Base-by-base conservation (phyloP, 345 rosid species). In the Theobroma cacao region DNA sequence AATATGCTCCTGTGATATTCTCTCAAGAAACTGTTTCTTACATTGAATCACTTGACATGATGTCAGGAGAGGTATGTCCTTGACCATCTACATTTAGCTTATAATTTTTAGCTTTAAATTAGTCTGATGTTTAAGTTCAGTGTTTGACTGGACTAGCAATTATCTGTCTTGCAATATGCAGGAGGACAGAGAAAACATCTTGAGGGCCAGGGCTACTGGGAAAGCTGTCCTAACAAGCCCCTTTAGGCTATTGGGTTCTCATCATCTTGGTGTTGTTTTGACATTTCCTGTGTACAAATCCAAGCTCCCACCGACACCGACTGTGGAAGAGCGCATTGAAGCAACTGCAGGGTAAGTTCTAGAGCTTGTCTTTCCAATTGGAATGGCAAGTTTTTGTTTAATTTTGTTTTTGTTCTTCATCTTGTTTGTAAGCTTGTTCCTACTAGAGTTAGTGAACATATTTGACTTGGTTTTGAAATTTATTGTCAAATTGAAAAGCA, bases 281-380 rank as follows among this genome's bases (percentile, higher is more conserved):
- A 96, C 99, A n/a, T 92, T 96, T 79, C 98, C 99, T 76, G 99
- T 96, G 61, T 96, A 96, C 84, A 96, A 90, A 77, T 88, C 88
- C 22, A 92, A 91, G 86, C 97, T 96, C 61, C 92, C 97, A 34
- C 80, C 63, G 20, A 84, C 72, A 38, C 97, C 99, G 2, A 86
- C 95, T 2, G 87, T 78, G 48, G 80, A 87, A 28, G 90, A 94
- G 74, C 94, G 98, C 64, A 89, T 91, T 43, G 90, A 87, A 77
- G 95, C 99, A 73, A 89, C 97, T 77, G 98, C 90, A 17, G 99
- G 99, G 99, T 93, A 80, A 85, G 84, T 80, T 55, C 31, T 69
- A 17, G 12, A 31, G 24, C 47, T 68, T 79, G 26, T 33, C 67
- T 17, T 80, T 41, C 56, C 24, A 62, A 53, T 43, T 45, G 30